phyloP scores from a whole-genome alignment of 805 yeast genomes.

The Lachancea sp. region DNA sequence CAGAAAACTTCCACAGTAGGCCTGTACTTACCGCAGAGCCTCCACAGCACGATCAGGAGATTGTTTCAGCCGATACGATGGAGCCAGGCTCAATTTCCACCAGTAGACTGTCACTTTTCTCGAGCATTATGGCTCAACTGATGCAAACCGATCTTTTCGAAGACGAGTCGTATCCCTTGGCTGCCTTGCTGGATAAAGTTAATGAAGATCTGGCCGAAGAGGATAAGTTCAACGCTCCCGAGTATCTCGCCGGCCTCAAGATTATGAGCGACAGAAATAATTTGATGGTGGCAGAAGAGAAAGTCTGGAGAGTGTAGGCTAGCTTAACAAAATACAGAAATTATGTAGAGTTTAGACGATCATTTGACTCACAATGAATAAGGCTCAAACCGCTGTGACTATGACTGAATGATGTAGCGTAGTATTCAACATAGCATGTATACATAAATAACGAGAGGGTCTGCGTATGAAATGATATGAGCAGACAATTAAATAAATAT shows the following conservation, averaged over 20 bases:
- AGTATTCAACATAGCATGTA: too few species aligned
- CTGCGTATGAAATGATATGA: neutral
- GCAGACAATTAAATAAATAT: too few species aligned
- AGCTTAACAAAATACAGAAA: neutral
- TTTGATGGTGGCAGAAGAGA: conserved; percentile 43
- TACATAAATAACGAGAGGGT: too few species aligned
- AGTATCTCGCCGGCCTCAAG: conserved; percentile 39
- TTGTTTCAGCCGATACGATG: conserved; percentile 14
- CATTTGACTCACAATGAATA: too few species aligned
- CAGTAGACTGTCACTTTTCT: conserved; percentile 42
- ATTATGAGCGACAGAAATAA: conserved; percentile 41
- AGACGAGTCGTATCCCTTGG: conserved; percentile 39
- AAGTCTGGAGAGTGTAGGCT: conserved; percentile 39
- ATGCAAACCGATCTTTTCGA: conserved; percentile 40
- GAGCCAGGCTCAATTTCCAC: conserved; percentile 40
- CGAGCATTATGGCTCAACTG: conserved; percentile 41
- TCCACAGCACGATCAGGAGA: conserved; percentile 18
- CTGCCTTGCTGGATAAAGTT: conserved; percentile 35
- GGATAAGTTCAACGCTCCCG: conserved; percentile 40
- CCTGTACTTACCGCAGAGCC: conserved; percentile 15
- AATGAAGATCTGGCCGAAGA: conserved; percentile 43
- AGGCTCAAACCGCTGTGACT: too few species aligned
- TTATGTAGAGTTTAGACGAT: too few species aligned
- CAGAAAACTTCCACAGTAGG: conserved; percentile 9
- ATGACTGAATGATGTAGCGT: too few species aligned